These are phyloP conservation scores for Podaxis mareebaensis DNA, from an alignment of 768 basidiomycete species.

Conservation along the genomic window DNA sequence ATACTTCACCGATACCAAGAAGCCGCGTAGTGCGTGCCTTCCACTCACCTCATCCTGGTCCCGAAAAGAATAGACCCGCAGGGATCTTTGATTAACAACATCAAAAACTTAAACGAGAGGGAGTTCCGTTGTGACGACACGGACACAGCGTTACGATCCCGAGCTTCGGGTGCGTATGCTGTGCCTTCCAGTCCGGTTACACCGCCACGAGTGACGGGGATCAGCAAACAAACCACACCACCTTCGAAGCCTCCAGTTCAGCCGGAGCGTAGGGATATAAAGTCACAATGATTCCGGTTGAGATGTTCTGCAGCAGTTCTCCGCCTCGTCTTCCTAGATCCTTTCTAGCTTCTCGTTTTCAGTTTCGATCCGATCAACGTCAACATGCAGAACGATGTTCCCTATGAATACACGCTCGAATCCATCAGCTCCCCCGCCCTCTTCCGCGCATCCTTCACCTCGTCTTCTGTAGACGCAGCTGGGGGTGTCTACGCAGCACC, in stretches of 20 bases:
- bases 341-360: background rate
- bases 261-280: background rate
- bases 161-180: too few relatives aligned
- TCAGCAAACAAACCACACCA: background rate
- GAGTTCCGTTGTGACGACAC: background rate
- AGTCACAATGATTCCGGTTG: background rate
- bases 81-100: background rate
- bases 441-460: conserved; percentile 15
- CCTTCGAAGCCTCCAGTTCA: too few relatives aligned
- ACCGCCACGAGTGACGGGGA: background rate
- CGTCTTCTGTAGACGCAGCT: conserved; percentile 16
- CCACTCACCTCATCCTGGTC: background rate
- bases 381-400: conserved; percentile 26
- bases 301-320: background rate
- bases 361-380: background rate
- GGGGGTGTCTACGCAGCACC: conserved; percentile 10
- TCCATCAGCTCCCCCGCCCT: conserved; percentile 18
- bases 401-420: conserved; percentile 23
- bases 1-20: too few relatives aligned
- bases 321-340: background rate
- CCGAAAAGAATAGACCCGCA: background rate
- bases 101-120: background rate
- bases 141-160: background rate
- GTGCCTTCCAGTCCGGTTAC: background rate
- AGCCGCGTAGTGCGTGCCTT: too few relatives aligned